phyloP scores from a whole-genome alignment of 148 eudicot species.

The Spergularia marina region DNA sequence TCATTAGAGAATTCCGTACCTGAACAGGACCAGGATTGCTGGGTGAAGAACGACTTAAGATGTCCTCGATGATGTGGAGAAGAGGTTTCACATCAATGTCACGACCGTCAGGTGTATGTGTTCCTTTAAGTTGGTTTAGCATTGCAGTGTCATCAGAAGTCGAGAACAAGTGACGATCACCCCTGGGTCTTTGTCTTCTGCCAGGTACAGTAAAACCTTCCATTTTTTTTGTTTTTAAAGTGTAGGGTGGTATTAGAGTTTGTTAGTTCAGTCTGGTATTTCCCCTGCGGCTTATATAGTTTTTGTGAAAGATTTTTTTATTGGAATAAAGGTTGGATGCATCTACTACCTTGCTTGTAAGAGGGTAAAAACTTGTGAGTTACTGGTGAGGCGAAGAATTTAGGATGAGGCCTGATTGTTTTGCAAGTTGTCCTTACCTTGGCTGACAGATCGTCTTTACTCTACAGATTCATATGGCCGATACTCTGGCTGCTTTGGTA shows the following conservation, averaged over 20 bases:
- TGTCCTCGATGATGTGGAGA: constrained; percentile 59
- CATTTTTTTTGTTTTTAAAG: constrained; percentile 22
- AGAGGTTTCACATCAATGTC: constrained; percentile 56
- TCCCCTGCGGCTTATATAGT: constrained; percentile 24
- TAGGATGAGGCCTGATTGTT: constrained; percentile 19
- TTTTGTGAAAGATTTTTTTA: neutral
- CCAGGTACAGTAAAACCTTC: constrained; percentile 30
- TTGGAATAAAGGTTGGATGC: constrained; percentile 39
- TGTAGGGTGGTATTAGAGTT: neutral
- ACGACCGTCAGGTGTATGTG: constrained; percentile 66
- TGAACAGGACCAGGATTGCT: constrained; percentile 29
- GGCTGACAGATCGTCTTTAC: neutral
- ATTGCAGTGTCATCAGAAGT: constrained; percentile 62
- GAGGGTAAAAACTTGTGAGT: constrained; percentile 22
- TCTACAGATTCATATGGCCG: constrained; percentile 1
- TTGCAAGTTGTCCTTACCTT: constrained; percentile 22
- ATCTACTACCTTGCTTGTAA: constrained; percentile 62
- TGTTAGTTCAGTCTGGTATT: neutral
- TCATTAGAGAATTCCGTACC: constrained; percentile 4
- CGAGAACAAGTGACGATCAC: constrained; percentile 50
- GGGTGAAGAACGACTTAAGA: constrained; percentile 46
- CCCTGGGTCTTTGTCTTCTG: constrained; percentile 29
- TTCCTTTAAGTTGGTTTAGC: constrained; percentile 55
- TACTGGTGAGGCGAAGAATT: constrained; percentile 29
- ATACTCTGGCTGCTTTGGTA: constrained; percentile 4